Base-by-base conservation (phyloP, 176 grass and related monocot species). In the Saccharum spontaneum region DNA sequence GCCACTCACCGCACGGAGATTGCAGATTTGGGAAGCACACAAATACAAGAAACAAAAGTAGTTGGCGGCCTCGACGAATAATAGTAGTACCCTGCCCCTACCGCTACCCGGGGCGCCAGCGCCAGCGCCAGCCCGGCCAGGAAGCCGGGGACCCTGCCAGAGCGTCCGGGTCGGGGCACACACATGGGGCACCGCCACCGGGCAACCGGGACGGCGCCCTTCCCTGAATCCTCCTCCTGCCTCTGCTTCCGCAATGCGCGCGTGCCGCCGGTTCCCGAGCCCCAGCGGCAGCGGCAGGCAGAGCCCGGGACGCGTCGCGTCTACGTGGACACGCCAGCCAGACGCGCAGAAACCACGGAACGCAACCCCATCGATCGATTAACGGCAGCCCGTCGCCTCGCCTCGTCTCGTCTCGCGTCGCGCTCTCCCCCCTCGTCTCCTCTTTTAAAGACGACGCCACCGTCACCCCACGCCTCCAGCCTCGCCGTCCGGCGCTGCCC, bases 141-240 rank as follows among this genome's bases (percentile, higher is more conserved):
- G 79, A 57, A 77, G 36, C 26, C 88, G 73, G 84, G 84, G 88
- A 82, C 84, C 71, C 84, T 79, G 75, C 71, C 83, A 70, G 45
- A 75, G 65, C 76, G 75, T 52, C 71, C 16, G 46, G 46, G 33
- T 33, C 33, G 8, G 48, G 33, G n/a, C 24, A 61, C 79, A 69
- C 79, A 76, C 62, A 60, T 39, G 79, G 72, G 63, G 28, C 67
- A 46, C 50, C 65, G 60, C 81, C 8, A 44, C 12, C 22, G 71
- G 8, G 23, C 64, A 39, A 9, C 77, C 62, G 10, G 73, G 73
- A 7, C 78, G 78, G 20, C 37, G 8, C n/a, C 20, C 22, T 7
- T 13, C 41, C 41, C 4, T 5, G 34, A 1, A 33, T 17, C 4
- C 64, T 2, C 8, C n/a, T 63, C 14, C 63, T 33, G 8, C 15